Conservation (phyloP, 202 grass and related monocot species). For the Dendrocalamus latiflorus region DNA sequence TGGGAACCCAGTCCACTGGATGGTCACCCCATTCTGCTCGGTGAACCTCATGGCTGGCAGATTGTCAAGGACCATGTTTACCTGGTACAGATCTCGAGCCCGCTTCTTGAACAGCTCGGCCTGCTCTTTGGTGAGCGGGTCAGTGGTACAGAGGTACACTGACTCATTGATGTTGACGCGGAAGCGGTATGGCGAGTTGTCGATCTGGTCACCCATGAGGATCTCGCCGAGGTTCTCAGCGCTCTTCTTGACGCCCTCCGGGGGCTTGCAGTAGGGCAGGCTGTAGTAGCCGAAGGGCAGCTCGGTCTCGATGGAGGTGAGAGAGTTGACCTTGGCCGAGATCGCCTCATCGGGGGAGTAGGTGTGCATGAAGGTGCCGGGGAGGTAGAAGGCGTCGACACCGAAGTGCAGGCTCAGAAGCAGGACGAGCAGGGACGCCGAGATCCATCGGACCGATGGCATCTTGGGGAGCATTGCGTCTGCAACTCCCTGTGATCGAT, state of each 20-base stretch:
- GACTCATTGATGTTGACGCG: conserved; percentile 48
- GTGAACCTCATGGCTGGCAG: conserved; percentile 52
- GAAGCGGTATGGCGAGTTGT: conserved; percentile 68
- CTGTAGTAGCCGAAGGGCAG: conserved; percentile 62
- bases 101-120: conserved; percentile 53
- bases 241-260: conserved; percentile 51
- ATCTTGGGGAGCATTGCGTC: conserved; percentile 30
- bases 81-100: conserved; percentile 55
- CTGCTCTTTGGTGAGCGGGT: conserved; percentile 45
- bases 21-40: conserved; percentile 45
- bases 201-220: conserved; percentile 71
- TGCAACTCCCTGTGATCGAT: not conserved
- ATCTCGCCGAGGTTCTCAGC: conserved; percentile 70
- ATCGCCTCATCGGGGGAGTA: conserved; percentile 28
- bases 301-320: conserved; percentile 69
- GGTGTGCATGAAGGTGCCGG: conserved; percentile 61
- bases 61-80: conserved; percentile 68
- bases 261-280: conserved; percentile 55
- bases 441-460: conserved; percentile 30
- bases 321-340: conserved; percentile 59
- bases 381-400: conserved; percentile 55
- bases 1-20: conserved; percentile 62
- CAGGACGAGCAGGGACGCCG: conserved; percentile 34
- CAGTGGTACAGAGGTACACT: conserved; percentile 54
- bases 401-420: conserved; percentile 30